Evolutionary conservation across 805 yeast genomes (phyloP).

Genomic region (Candida insectorum): DNA sequence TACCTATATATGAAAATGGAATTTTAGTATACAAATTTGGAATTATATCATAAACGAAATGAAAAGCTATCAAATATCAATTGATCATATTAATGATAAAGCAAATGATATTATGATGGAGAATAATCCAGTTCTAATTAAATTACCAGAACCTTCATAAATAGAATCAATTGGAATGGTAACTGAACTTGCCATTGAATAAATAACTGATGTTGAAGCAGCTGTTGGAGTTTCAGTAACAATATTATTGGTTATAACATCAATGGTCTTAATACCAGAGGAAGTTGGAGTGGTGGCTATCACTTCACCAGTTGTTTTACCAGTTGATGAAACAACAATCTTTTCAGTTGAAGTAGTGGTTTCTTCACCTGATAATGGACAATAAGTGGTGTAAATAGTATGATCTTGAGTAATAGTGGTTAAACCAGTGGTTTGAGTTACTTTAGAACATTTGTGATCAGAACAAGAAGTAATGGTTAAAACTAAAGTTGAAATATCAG

Average conservation of each 20-base stretch:
- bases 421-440: constrained; percentile 32
- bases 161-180: constrained; percentile 13
- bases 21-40: too few relatives aligned
- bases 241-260: constrained; percentile 42
- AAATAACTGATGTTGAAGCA: constrained; percentile 12
- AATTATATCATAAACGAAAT: too few relatives aligned
- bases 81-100: constrained; percentile 12
- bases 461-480: constrained; percentile 38
- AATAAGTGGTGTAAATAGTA: constrained; percentile 21
- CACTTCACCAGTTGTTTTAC: constrained; percentile 21
- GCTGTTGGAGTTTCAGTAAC: constrained; percentile 27
- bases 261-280: constrained; percentile 14
- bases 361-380: constrained; percentile 13
- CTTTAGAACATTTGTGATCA: constrained; percentile 25
- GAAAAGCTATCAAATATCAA: too few relatives aligned
- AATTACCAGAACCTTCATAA: constrained; percentile 29
- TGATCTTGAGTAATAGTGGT: constrained; percentile 18
- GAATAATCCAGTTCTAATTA: constrained; percentile 21
- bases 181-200: constrained; percentile 10
- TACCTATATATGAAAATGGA: too few relatives aligned
- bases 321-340: constrained; percentile 32
- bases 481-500: constrained; percentile 21
- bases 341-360: constrained; percentile 3
- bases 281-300: constrained; percentile 18
- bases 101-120: constrained; percentile 21